phyloP scores from a whole-genome alignment of 768 basidiomycete species.

The Lactarius hengduanensis region DNA sequence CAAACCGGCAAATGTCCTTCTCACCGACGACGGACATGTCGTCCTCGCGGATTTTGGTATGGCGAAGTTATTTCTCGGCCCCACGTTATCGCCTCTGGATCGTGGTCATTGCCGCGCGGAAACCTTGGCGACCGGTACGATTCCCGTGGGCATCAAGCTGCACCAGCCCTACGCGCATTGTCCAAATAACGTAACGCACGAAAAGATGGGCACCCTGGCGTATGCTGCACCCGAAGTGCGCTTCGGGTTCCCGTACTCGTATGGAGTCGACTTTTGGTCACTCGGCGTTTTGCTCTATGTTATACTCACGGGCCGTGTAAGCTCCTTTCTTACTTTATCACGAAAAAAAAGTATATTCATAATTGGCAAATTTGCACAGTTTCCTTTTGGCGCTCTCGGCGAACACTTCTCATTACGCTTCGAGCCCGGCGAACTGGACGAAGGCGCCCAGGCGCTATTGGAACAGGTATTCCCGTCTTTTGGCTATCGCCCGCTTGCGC shows the following conservation, averaged over 20 bases:
- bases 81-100: not conserved
- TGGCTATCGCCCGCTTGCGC: not conserved
- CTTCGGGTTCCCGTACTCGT: slow-evolving; percentile 24
- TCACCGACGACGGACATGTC: slow-evolving; percentile 20
- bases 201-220: slow-evolving; percentile 24
- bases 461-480: not conserved
- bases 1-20: slow-evolving; percentile 42
- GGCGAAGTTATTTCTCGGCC: slow-evolving; percentile 24
- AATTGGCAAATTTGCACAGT: slow-evolving; percentile 9
- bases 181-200: slow-evolving; percentile 15
- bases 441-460: slow-evolving; percentile 23
- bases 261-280: slow-evolving; percentile 29
- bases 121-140: not conserved
- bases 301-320: slow-evolving; percentile 29
- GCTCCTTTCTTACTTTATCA: not conserved
- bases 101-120: slow-evolving; percentile 5
- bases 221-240: slow-evolving; percentile 29
- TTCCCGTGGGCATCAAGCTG: slow-evolving; percentile 4
- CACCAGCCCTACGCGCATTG: slow-evolving; percentile 19
- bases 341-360: not conserved
- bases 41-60: slow-evolving; percentile 29
- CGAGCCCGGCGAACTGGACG: slow-evolving; percentile 25
- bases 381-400: slow-evolving; percentile 27
- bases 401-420: slow-evolving; percentile 16
- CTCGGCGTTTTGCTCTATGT: slow-evolving; percentile 27